Base-by-base conservation (phyloP, 768 basidiomycete species). In the Leccinum longicurvipes region DNA sequence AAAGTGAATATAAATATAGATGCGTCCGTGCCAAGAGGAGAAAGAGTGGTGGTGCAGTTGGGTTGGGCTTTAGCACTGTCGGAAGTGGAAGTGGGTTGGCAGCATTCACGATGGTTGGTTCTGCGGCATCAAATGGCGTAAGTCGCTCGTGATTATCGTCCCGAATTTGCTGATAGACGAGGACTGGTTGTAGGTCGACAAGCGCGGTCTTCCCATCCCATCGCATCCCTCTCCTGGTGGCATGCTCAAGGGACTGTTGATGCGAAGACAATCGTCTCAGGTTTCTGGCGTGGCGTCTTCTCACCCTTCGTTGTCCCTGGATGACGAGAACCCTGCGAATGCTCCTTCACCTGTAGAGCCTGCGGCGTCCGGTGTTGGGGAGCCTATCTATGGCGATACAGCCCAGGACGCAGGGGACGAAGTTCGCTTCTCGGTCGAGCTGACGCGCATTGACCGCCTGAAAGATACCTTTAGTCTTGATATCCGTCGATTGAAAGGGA, bases 401-500 rank as follows among this genome's bases (percentile, higher is more conserved):
- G 68, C 78, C 4, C 82, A 89, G 62, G 97, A 98, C 66, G 83
- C 84, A 19, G 93, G 93, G 28, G 96, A 96, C 63, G 97, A 98
- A 83, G 93, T 99, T 62, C 85, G 91, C 62, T 98, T 98, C 78
- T 91, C 86, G 12, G 89, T 98, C 59, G 97, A 99, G 76, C 74
- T 99, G 59, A 98, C 96, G 47, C 77, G 90, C 64, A 78, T 99
- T 64, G 89, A 92, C 71, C 84, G 93, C 59, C 79, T 98, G 64
- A 91, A 87, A 62, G 91, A 92, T 67, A 91, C 94, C 45, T 95
- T 88, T 72, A 89, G 88, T 72, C 78, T 98, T 64, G 95, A 98
- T 73, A 87, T 98, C 68, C 84, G 95, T 65, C 76, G 97, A 61
- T 69, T 98, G 67, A 94, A 96, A 72, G 97, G 97, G 27, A 91